Conservation (phyloP, 2,329 filamentous ascomycete species). For the Aspergillus sp. region DNA sequence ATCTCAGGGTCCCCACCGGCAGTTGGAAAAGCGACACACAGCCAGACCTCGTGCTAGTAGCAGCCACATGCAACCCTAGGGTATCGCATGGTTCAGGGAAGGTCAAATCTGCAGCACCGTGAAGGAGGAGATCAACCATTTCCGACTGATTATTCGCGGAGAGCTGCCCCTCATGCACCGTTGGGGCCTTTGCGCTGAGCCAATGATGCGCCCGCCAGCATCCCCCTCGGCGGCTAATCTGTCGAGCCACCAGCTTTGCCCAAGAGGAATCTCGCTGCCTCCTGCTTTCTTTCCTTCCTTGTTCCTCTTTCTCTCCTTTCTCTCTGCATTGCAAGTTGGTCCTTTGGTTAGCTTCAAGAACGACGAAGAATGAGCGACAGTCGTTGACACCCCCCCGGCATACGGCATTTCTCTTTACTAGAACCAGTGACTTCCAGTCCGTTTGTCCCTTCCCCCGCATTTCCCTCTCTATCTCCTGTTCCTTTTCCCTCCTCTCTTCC, state of each 20-base stretch:
- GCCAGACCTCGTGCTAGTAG: background rate
- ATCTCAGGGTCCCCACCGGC: too few species aligned
- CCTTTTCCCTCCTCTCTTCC: too few species aligned
- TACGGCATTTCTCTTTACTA: too few species aligned
- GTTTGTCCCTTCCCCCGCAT: conserved; percentile 11
- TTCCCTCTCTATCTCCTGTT: conserved; percentile 4
- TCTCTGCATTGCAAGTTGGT: background rate
- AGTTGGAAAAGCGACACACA: background rate
- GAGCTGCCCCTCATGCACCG: conserved; percentile 11
- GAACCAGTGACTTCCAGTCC: background rate
- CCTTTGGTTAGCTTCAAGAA: background rate
- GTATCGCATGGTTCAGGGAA: background rate
- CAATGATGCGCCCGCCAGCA: conserved; percentile 19
- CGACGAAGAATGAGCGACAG: background rate
- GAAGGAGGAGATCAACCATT: background rate
- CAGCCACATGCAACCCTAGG: background rate
- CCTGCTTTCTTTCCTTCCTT: background rate
- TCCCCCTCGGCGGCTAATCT: conserved; percentile 21
- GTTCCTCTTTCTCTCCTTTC: background rate
- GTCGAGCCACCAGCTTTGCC: conserved; percentile 1
- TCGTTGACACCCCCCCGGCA: background rate
- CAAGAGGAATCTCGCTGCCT: conserved; percentile 7
- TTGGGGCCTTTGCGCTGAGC: conserved; percentile 10
- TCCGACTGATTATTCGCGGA: conserved; percentile 9
- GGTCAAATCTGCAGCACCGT: background rate